Evolutionary conservation across 352 stramenopile genomes (phyloP).

Genomic region (Blastocystis sp.): DNA sequence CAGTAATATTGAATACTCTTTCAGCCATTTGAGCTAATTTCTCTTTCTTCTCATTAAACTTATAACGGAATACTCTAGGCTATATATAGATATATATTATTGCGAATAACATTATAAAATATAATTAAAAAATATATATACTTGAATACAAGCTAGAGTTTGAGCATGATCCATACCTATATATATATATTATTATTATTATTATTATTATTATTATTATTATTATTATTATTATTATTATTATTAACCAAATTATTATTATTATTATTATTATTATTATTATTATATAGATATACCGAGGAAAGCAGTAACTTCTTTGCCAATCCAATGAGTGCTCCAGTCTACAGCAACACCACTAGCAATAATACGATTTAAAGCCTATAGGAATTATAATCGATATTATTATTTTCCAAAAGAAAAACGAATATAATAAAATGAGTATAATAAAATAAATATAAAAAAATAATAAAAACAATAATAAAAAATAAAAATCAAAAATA

Average conservation of each 20-base stretch:
- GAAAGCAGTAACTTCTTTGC: constrained; percentile 31
- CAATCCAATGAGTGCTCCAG: constrained; percentile 32
- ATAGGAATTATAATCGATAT: no score
- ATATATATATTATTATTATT: no score
- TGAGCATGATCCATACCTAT: constrained; percentile 26
- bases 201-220: no score
- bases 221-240: no score
- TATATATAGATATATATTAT: neutral
- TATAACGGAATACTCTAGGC: constrained; percentile 26
- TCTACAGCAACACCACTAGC: constrained; percentile 21
- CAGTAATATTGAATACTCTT: constrained; percentile 31
- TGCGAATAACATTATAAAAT: neutral
- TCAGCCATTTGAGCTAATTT: constrained; percentile 35
- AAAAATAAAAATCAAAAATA: neutral
- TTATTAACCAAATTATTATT: no score
- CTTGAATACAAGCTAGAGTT: constrained; percentile 27
- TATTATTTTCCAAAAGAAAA: no score
- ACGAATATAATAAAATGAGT: no score
- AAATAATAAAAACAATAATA: neutral
- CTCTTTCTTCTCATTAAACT: constrained; percentile 23
- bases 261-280: no score
- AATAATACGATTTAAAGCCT: constrained; percentile 35
- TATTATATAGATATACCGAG: no score
- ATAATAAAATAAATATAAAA: no score
- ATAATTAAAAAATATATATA: neutral